phyloP scores from a whole-genome alignment of 2,329 filamentous ascomycete genomes.

The Aspergillus sp. region DNA sequence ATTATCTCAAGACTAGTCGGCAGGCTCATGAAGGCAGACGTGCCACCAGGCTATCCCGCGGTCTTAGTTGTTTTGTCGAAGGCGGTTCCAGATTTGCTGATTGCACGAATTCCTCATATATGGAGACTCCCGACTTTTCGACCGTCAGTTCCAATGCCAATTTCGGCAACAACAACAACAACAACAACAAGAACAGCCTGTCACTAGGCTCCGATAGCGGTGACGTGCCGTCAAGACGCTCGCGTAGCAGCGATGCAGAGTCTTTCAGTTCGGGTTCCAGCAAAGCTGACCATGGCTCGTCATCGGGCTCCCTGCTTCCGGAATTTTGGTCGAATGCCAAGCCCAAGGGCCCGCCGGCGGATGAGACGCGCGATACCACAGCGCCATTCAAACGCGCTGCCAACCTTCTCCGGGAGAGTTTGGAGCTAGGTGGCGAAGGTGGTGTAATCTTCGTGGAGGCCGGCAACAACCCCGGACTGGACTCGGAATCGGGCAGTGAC shows the following conservation, averaged over 20 bases:
- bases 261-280: conserved; percentile 20
- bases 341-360: conserved; percentile 17
- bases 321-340: conserved; percentile 25
- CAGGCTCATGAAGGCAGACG: conserved; percentile 45
- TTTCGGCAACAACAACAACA: conserved; percentile 5
- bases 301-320: conserved; percentile 18
- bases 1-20: conserved; percentile 52
- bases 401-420: conserved; percentile 41
- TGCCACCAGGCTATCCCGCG: conserved; percentile 47
- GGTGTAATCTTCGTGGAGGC: conserved; percentile 37
- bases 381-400: conserved; percentile 43
- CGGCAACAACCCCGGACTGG: conserved; percentile 18
- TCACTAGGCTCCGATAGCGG: conserved; percentile 18
- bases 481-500: conserved; percentile 23
- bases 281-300: conserved; percentile 16
- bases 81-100: conserved; percentile 39
- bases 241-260: conserved; percentile 20
- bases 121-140: conserved; percentile 10
- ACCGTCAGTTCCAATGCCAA: no score
- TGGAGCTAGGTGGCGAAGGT: conserved; percentile 39
- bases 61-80: conserved; percentile 48
- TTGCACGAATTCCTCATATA: conserved; percentile 15
- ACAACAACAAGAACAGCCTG: conserved; percentile 16
- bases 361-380: conserved; percentile 31
- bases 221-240: conserved; percentile 16